Conservation (phyloP, 345 rosid genomes). For the Limnanthes douglasii region DNA sequence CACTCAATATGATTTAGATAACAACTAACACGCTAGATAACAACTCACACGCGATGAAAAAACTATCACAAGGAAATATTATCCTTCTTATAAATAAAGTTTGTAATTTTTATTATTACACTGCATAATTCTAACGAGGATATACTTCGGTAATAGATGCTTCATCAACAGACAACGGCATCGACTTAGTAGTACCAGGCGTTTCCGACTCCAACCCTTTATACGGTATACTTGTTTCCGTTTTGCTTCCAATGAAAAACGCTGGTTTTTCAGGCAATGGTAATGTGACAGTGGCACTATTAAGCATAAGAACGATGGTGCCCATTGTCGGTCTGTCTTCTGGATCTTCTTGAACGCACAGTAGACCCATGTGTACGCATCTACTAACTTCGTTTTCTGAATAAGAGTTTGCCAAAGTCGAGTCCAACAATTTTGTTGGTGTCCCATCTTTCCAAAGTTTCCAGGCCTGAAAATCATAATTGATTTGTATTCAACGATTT, state of each 20-base stretch:
- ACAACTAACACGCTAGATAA: too few relatives aligned
- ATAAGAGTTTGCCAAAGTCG: conserved; percentile 14
- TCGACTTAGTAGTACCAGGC: conserved; percentile 7
- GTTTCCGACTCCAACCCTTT: neutral
- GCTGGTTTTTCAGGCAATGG: conserved; percentile 24
- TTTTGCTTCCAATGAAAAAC: conserved; percentile 14
- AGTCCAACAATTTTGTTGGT: conserved; percentile 32
- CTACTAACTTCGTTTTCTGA: conserved; percentile 25
- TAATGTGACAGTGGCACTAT: conserved; percentile 18
- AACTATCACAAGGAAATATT: too few relatives aligned
- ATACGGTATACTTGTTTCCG: conserved; percentile 6
- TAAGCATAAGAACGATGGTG: conserved; percentile 23
- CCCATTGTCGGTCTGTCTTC: conserved; percentile 36
- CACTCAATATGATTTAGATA: too few relatives aligned
- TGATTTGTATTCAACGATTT: too few relatives aligned
- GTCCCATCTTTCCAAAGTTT: conserved; percentile 32
- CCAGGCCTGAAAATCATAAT: conserved; percentile 32
- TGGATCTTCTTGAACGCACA: conserved; percentile 58
- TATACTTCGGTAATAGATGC: conserved; percentile 22
- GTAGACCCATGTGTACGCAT: conserved; percentile 37
- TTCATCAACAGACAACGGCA: conserved; percentile 18
- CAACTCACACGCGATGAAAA: too few relatives aligned
- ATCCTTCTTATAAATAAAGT: too few relatives aligned
- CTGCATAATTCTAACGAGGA: too few relatives aligned
- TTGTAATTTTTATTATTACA: too few relatives aligned